A percentile compares a stretch with the other conserved stretches of the same genome.
Evolutionary conservation across 1,284 basidiomycete species (phyloP).

Genomic region (Ceratobasidium theobromae): DNA sequence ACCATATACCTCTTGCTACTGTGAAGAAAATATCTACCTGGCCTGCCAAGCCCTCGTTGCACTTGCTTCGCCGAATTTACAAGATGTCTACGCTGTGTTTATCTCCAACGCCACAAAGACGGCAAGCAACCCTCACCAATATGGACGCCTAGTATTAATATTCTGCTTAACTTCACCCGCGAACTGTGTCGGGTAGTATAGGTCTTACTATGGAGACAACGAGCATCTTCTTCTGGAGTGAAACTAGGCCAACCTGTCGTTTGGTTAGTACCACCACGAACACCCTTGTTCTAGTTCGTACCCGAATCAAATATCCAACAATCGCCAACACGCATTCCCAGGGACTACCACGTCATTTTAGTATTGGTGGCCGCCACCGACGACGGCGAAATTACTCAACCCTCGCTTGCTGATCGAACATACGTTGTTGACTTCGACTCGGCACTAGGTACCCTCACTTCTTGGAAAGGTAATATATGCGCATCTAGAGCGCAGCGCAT

Average conservation of each 20-base stretch:
- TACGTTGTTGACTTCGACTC: constrained; percentile 26
- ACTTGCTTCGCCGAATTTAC: background rate
- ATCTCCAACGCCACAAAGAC: constrained; percentile 21
- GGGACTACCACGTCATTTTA: constrained; percentile 27
- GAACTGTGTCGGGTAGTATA: background rate
- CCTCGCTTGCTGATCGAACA: background rate
- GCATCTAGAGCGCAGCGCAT: background rate
- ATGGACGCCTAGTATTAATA: background rate
- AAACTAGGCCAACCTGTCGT: background rate
- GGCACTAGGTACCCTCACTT: background rate
- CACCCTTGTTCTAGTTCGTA: background rate
- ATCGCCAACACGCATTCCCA: background rate
- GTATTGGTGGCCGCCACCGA: background rate
- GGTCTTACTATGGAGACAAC: constrained; percentile 20
- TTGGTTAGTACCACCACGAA: background rate
- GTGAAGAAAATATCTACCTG: constrained; percentile 25
- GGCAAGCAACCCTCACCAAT: background rate
- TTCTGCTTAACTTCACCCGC: background rate
- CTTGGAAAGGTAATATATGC: constrained; percentile 27
- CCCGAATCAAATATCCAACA: background rate
- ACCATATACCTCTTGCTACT: constrained; percentile 19
- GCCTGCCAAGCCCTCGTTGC: background rate
- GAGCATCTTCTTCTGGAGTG: background rate
- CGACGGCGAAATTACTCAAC: background rate
- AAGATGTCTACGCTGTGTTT: constrained; percentile 11